Percentiles rank a stretch among this genome's conserved stretches.
These are phyloP conservation scores for Fistulifera pelliculosa DNA, from an alignment of 108 stramenopile species.

Conservation along the genomic window DNA sequence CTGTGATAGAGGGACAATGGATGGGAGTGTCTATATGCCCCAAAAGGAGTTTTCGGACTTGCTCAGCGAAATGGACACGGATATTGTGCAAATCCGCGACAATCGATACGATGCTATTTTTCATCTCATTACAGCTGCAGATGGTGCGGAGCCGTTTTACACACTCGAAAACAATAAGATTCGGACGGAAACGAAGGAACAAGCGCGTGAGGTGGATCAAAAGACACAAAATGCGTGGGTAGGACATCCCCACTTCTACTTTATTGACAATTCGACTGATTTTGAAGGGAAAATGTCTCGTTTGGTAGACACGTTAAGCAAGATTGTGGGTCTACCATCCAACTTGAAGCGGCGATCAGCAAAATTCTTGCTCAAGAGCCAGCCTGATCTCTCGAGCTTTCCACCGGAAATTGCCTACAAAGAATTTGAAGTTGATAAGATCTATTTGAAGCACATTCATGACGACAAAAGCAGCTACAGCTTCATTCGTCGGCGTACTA, in stretches of 20 bases:
- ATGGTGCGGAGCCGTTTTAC: conserved; percentile 79
- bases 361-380: conserved; percentile 51
- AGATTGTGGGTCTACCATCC: conserved; percentile 67
- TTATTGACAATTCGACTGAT: conserved; percentile 70
- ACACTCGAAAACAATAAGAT: conserved; percentile 87
- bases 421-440: conserved; percentile 74
- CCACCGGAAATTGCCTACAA: conserved; percentile 54
- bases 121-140: conserved; percentile 92
- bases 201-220: conserved; percentile 66
- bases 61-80: conserved; percentile 30
- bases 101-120: conserved; percentile 90
- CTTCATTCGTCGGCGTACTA: conserved; percentile 69
- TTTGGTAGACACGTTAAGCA: conserved; percentile 51
- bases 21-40: conserved; percentile 84
- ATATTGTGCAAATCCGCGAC: conserved; percentile 63
- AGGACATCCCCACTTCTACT: conserved; percentile 65
- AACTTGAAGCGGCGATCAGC: conserved; percentile 50
- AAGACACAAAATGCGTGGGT: conserved; percentile 76
- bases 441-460: conserved; percentile 28
- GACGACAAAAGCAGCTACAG: conserved; percentile 45
- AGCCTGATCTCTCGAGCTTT: conserved; percentile 40
- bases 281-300: conserved; percentile 82
- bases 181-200: conserved; percentile 73
- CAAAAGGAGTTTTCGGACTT: conserved; percentile 56
- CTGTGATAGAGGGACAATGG: conserved; percentile 93